These are phyloP conservation scores for Cystobasidium slooffiae DNA, from an alignment of 1,284 basidiomycete species.

Conservation along the genomic window DNA sequence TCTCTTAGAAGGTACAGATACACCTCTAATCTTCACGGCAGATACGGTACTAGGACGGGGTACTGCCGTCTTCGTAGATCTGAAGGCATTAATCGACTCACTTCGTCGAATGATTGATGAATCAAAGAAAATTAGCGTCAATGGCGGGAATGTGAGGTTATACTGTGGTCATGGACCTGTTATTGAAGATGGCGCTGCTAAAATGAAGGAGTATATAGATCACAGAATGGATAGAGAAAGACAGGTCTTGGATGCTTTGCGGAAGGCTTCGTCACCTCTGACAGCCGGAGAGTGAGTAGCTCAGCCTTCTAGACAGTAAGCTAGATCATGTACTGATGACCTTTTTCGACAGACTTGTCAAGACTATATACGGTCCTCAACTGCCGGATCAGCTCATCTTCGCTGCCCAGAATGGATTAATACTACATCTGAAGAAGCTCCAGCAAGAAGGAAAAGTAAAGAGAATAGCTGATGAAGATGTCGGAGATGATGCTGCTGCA, in stretches of 20 bases:
- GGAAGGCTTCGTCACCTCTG: conserved; percentile 42
- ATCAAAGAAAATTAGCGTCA: neutral
- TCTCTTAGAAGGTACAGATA: conserved; percentile 56
- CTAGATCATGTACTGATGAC: conserved; percentile 64
- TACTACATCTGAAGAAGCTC: conserved; percentile 76
- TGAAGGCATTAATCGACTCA: conserved; percentile 71
- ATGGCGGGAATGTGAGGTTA: conserved; percentile 57
- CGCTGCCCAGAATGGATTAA: conserved; percentile 71
- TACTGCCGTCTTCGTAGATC: conserved; percentile 86
- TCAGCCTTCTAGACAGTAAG: conserved; percentile 53
- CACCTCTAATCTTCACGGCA: conserved; percentile 78
- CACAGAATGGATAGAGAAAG: conserved; percentile 82
- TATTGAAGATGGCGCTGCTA: conserved; percentile 64
- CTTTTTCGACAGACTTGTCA: conserved; percentile 56
- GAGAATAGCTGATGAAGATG: conserved; percentile 17
- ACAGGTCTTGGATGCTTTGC: conserved; percentile 72
- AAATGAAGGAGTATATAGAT: conserved; percentile 72
- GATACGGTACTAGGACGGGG: conserved; percentile 91
- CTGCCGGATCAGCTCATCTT: conserved; percentile 70
- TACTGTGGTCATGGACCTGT: conserved; percentile 90
- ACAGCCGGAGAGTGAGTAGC: conserved; percentile 45
- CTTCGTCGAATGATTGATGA: conserved; percentile 60
- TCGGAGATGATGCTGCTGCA: conserved; percentile 5
- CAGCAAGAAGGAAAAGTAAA: conserved; percentile 67
- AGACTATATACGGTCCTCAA: conserved; percentile 48